phyloP scores from a whole-genome alignment of 2,329 filamentous ascomycete species.

The Alternaria sp. region DNA sequence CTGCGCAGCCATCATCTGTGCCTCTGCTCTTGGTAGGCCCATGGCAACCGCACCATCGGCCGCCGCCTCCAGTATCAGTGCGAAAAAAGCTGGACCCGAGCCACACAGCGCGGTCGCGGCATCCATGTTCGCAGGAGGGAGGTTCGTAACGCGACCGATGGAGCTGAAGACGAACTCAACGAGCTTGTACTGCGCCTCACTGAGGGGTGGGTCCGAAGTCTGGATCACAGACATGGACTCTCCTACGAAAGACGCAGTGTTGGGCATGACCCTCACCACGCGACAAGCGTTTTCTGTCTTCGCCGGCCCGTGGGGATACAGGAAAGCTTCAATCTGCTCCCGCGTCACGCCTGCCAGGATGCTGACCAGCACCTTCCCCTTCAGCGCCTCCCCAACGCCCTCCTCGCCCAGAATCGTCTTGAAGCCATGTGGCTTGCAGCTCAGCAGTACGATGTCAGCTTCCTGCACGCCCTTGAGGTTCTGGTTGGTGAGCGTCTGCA shows the following conservation, averaged over 20 bases:
- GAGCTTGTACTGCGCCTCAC: slow-evolving; percentile 60
- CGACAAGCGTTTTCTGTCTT: slow-evolving; percentile 59
- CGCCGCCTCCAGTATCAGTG: slow-evolving; percentile 75
- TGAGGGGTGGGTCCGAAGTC: slow-evolving; percentile 64
- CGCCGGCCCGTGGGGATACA: slow-evolving; percentile 61
- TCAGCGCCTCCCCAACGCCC: slow-evolving; percentile 74
- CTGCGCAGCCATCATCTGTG: slow-evolving; percentile 78
- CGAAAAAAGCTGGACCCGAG: slow-evolving; percentile 77
- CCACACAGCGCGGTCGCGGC: slow-evolving; percentile 76
- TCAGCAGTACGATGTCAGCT: slow-evolving; percentile 76
- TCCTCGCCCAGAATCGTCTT: slow-evolving; percentile 69
- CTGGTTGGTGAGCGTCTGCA: slow-evolving; percentile 73
- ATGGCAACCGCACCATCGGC: slow-evolving; percentile 80
- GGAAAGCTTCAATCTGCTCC: slow-evolving; percentile 68
- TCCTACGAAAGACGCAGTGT: slow-evolving; percentile 78
- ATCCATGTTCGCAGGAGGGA: slow-evolving; percentile 73
- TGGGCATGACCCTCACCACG: slow-evolving; percentile 82
- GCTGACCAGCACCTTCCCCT: slow-evolving; percentile 80
- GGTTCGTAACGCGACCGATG: slow-evolving; percentile 72
- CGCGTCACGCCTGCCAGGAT: slow-evolving; percentile 80
- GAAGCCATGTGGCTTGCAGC: slow-evolving; percentile 81
- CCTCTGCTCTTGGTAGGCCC: slow-evolving; percentile 75
- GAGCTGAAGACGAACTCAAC: slow-evolving; percentile 79
- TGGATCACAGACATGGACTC: slow-evolving; percentile 83
- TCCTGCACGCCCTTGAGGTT: slow-evolving; percentile 71